Percentiles rank a stretch among this genome's conserved stretches.
Conservation (phyloP, 768 basidiomycete genomes). For the Tephrocybe sp. region DNA sequence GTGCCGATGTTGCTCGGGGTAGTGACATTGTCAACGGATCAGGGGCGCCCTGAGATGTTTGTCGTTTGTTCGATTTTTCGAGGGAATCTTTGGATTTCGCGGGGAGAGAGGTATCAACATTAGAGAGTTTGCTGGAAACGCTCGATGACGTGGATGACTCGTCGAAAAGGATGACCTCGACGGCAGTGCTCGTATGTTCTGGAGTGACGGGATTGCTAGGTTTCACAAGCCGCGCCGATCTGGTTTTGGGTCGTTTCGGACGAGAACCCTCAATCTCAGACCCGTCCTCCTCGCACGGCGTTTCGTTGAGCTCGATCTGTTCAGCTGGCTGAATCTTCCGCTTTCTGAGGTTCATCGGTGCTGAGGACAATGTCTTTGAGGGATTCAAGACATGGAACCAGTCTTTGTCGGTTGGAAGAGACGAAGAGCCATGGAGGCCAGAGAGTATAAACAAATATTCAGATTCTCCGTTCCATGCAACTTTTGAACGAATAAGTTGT, state of each 20-base stretch:
- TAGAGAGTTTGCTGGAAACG: not conserved
- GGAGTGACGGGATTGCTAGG: not conserved
- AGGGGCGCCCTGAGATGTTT: slow-evolving; percentile 7
- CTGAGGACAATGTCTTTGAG: slow-evolving; percentile 26
- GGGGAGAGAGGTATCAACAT: not conserved
- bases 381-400: slow-evolving; percentile 35
- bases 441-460: slow-evolving; percentile 39
- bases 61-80: slow-evolving; percentile 3
- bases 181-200: slow-evolving; percentile 9
- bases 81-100: not conserved
- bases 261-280: slow-evolving; percentile 28
- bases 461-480: slow-evolving; percentile 43
- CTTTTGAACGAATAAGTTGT: slow-evolving; percentile 36
- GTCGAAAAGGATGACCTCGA: not conserved
- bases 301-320: slow-evolving; percentile 22
- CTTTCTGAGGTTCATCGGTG: slow-evolving; percentile 33
- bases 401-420: slow-evolving; percentile 28
- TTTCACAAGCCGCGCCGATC: slow-evolving; percentile 12
- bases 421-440: slow-evolving; percentile 31
- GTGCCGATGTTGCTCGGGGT: slow-evolving; percentile 9
- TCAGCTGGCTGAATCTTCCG: slow-evolving; percentile 29
- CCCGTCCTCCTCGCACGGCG: slow-evolving; percentile 24
- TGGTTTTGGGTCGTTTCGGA: slow-evolving; percentile 25
- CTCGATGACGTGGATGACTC: slow-evolving; percentile 4
- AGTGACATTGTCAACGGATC: slow-evolving; percentile 13